phyloP scores from a whole-genome alignment of 768 basidiomycete genomes.

The Hemileccinum rubropunctum region DNA sequence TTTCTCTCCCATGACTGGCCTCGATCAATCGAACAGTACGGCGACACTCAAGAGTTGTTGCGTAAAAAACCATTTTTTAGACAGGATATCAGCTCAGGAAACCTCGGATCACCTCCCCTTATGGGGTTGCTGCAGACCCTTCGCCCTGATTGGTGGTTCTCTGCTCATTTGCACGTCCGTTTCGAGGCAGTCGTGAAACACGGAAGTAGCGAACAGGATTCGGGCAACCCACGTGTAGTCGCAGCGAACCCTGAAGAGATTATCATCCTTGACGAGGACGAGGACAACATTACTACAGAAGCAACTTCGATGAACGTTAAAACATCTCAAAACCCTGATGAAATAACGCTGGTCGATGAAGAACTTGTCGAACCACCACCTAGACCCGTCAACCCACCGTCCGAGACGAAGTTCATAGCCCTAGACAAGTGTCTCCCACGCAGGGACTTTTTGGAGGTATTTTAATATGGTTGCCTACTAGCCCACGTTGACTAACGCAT shows the following conservation, averaged over 20 bases:
- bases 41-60: conserved; percentile 63
- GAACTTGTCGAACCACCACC: conserved; percentile 38
- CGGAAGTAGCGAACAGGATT: conserved; percentile 8
- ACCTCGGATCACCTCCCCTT: conserved; percentile 84
- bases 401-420: conserved; percentile 77
- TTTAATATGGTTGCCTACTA: conserved; percentile 2
- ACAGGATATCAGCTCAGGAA: conserved; percentile 61
- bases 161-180: conserved; percentile 86
- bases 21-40: conserved; percentile 75
- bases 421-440: conserved; percentile 84
- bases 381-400: conserved; percentile 20
- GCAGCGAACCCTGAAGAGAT: conserved; percentile 40
- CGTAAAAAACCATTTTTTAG: conserved; percentile 76
- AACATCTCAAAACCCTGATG: conserved; percentile 46
- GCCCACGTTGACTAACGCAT: neutral
- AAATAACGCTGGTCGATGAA: conserved; percentile 48
- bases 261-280: conserved; percentile 36
- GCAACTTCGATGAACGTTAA: conserved; percentile 30
- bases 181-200: conserved; percentile 73
- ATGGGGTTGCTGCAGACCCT: conserved; percentile 72
- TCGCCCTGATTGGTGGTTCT: conserved; percentile 86
- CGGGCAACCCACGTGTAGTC: neutral
- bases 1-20: conserved; percentile 99
- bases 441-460: conserved; percentile 79
- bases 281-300: conserved; percentile 3